phyloP scores from a whole-genome alignment of 2,329 filamentous ascomycete species.

The Ustilaginoidea virens region DNA sequence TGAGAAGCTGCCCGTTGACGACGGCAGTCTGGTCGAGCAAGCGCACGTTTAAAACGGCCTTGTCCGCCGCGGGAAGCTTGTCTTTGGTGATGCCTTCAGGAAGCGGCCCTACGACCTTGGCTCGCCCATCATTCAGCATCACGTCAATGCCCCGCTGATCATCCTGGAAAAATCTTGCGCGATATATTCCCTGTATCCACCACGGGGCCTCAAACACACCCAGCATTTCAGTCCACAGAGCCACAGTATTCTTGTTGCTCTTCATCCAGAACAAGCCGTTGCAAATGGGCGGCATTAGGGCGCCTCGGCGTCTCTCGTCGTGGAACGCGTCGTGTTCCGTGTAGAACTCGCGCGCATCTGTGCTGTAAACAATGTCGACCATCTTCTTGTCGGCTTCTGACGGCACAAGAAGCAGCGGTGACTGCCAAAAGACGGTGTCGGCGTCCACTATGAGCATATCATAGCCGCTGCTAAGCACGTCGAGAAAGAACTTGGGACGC shows the following conservation, averaged over 20 bases:
- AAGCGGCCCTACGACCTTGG: not conserved
- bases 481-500: constrained; percentile 1
- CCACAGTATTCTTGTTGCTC: constrained; percentile 1
- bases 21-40: constrained; percentile 2
- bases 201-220: not conserved
- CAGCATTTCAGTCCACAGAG: constrained; percentile 1
- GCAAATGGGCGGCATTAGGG: constrained; percentile 2
- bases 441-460: constrained; percentile 2
- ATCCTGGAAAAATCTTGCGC: not conserved
- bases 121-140: constrained; percentile 2
- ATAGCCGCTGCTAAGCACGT: constrained; percentile 1
- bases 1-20: constrained; percentile 2
- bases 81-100: constrained; percentile 2
- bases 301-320: not conserved
- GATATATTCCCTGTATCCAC: not conserved
- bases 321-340: constrained; percentile 1
- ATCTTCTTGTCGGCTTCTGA: not conserved
- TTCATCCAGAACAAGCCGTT: constrained; percentile 3
- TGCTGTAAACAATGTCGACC: constrained; percentile 2
- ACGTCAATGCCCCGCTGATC: constrained; percentile 3
- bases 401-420: constrained; percentile 1
- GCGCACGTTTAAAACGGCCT: not conserved
- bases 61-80: not conserved
- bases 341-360: constrained; percentile 3
- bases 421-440: constrained; percentile 2